These are phyloP conservation scores for Oryza australiensis DNA, from an alignment of 176 grass and related monocot genomes.

Conservation along the genomic window DNA sequence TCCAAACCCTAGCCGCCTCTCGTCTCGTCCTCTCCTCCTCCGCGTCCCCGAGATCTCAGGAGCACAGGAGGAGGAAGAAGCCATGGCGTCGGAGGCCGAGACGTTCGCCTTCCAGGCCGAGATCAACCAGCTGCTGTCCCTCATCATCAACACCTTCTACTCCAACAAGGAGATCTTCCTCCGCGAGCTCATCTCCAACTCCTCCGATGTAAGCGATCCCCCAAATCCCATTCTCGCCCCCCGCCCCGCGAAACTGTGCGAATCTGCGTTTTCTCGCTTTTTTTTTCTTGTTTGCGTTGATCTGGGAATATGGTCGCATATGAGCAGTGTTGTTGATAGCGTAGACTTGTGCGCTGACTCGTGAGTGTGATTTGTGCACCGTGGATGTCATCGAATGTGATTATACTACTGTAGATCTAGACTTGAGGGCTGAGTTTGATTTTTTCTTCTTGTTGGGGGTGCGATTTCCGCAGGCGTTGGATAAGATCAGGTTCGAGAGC, in stretches of 20 bases:
- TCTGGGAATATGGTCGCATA: background rate
- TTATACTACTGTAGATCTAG: background rate
- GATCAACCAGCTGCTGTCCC: conserved; percentile 90
- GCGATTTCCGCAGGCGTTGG: conserved; percentile 62
- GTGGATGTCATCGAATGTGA: too few relatives aligned
- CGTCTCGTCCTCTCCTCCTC: background rate
- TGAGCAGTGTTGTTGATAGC: too few relatives aligned
- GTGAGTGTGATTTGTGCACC: too few relatives aligned
- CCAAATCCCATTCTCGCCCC: too few relatives aligned
- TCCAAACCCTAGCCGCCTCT: conserved; percentile 52
- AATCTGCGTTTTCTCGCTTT: background rate
- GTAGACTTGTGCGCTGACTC: background rate
- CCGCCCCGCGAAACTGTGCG: too few relatives aligned
- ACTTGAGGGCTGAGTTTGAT: background rate
- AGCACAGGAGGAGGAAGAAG: background rate
- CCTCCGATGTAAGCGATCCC: conserved; percentile 47
- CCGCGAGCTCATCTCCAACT: conserved; percentile 32
- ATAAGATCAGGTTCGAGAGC: conserved; percentile 91
- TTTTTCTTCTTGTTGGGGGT: background rate
- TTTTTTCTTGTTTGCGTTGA: background rate
- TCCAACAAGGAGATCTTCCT: conserved; percentile 31
- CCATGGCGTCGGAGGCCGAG: conserved; percentile 72
- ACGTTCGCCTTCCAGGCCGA: conserved; percentile 98
- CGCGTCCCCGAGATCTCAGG: background rate
- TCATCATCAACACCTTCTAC: conserved; percentile 99